Evolutionary conservation across 2,329 filamentous ascomycete genomes (phyloP), one percentile per base, ranked within the genome.

Genomic region (Ophiocordyceps unilateralis): DNA sequence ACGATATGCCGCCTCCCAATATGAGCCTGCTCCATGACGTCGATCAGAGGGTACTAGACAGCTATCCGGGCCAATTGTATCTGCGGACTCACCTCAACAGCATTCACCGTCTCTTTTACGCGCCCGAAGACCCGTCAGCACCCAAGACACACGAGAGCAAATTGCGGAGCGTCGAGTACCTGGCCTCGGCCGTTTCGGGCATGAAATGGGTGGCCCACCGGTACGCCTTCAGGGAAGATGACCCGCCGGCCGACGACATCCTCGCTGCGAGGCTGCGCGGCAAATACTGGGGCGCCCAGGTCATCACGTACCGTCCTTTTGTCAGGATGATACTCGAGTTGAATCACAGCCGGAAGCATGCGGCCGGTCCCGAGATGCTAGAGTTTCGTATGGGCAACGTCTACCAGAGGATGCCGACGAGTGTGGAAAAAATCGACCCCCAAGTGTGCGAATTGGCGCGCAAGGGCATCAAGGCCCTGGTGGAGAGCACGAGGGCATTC

Each of bases 211-310:
- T 72, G 15, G 68, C 71, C 0, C 55, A 56, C 1, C 61, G 62
- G 43, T 76, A 72, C 52, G 57, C 56, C 54, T 89, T 72, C 60
- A 62, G 71, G 2, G 81, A 86, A 46, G 60, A 68, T 2, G 84
- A 93, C 43, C 68, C 70, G 5, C 85, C 86, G 1, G 74, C 87
- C 0, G 59, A 55, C 0, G 78, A 94, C 41, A 87, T 96, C 46
- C 76, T 95, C 15, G 69, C 76, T 12, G 89, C 89, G 26, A 76
- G 91, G 20, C 68, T 96, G 47, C 79, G 89, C 37, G 91, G 84
- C 14, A 96, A 98, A 59, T 96, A 91, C 60, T 96, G 89, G 68
- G 91, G 91, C 19, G 88, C 86, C 0, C 76, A 82, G 49, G 87
- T 93, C 48, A 88, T 96, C 55, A 88, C 89, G 22, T 83, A 91